These are phyloP conservation scores for Pisolithus albus DNA, from an alignment of 768 basidiomycete species.

Conservation along the genomic window DNA sequence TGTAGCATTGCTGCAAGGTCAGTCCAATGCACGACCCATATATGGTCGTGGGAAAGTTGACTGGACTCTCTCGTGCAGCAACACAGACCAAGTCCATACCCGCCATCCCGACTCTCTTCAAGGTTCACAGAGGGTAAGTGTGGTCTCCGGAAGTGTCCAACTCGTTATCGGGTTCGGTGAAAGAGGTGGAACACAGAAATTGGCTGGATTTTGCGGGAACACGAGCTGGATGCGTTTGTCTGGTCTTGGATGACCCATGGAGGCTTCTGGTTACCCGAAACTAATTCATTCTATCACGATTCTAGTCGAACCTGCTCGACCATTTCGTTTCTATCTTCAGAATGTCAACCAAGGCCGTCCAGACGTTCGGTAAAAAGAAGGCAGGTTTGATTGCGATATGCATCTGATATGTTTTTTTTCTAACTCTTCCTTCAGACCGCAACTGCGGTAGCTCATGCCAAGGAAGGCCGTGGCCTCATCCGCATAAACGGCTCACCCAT, in stretches of 20 bases:
- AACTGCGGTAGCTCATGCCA: slow-evolving; percentile 95
- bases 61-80: slow-evolving; percentile 6
- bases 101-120: not conserved
- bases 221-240: slow-evolving; percentile 36
- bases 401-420: not conserved
- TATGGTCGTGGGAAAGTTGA: slow-evolving; percentile 20
- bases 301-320: slow-evolving; percentile 5
- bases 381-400: slow-evolving; percentile 32
- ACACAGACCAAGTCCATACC: slow-evolving; percentile 18
- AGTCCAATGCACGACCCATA: not conserved
- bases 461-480: slow-evolving; percentile 93
- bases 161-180: not conserved
- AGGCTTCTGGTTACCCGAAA: not conserved
- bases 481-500: slow-evolving; percentile 97
- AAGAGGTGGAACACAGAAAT: not conserved
- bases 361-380: slow-evolving; percentile 99
- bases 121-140: slow-evolving; percentile 36
- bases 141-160: slow-evolving; percentile 5
- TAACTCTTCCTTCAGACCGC: slow-evolving; percentile 60
- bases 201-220: slow-evolving; percentile 18
- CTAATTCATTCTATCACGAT: slow-evolving; percentile 12
- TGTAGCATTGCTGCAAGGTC: not conserved
- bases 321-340: slow-evolving; percentile 29
- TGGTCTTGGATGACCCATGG: slow-evolving; percentile 31
- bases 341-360: slow-evolving; percentile 87